phyloP scores from a whole-genome alignment of 1,139 yeast species.

The Taphrina populina region DNA sequence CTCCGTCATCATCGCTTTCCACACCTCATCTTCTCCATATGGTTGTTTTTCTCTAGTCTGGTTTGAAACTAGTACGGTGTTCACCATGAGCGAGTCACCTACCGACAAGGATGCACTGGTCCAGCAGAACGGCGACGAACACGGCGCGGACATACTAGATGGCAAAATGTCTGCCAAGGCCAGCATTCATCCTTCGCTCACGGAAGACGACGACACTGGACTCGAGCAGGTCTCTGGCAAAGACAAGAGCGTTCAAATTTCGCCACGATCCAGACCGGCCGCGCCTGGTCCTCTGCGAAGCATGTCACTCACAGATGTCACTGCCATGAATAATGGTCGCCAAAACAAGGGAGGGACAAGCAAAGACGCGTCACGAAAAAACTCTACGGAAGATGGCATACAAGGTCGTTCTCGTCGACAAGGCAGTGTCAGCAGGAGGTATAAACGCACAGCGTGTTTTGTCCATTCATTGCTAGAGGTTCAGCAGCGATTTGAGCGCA shows the following conservation, averaged over 20 bases:
- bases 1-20: no score
- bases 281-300: no score
- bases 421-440: conserved; percentile 25
- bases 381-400: not conserved
- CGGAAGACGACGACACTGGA: not conserved
- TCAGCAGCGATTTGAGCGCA: conserved; percentile 13
- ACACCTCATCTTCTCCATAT: no score
- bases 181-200: conserved; percentile 2
- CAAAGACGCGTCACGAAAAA: conserved; percentile 15
- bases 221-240: not conserved
- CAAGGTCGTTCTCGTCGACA: conserved; percentile 13
- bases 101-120: not conserved
- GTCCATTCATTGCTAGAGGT: conserved; percentile 29
- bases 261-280: no score
- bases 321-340: no score
- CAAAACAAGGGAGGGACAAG: no score
- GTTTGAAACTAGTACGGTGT: no score
- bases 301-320: no score
- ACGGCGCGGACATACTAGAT: conserved; percentile 13
- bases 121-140: not conserved
- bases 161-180: conserved; percentile 3
- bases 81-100: not conserved
- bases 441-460: conserved; percentile 31
- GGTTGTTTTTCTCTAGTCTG: no score
- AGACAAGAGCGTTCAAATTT: not conserved